Conservation (phyloP, 352 stramenopile genomes). For the Globisporangium ultimum region DNA sequence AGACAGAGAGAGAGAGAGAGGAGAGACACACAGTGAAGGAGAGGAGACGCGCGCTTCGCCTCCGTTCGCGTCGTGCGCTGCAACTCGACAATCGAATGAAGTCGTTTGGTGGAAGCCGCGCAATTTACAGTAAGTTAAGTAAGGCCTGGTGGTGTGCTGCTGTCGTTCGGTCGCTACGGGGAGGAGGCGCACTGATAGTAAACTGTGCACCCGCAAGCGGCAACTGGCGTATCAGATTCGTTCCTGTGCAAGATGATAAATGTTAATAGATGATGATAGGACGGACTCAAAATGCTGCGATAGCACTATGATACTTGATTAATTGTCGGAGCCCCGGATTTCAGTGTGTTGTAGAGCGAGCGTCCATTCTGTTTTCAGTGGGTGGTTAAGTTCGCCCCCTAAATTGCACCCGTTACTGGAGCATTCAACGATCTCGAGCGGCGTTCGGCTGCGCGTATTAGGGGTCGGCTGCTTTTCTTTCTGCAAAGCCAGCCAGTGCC, state of each 20-base stretch:
- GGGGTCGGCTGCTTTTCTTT: not conserved
- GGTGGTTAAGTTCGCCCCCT: not conserved
- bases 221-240: too few relatives aligned
- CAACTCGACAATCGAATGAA: conserved; percentile 8
- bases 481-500: not conserved
- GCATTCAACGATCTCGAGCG: not conserved
- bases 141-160: too few relatives aligned
- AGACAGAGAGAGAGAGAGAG: not conserved
- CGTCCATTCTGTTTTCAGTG: not conserved
- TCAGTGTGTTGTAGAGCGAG: too few relatives aligned
- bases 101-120: too few relatives aligned
- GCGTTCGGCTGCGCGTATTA: not conserved
- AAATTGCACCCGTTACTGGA: not conserved
- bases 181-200: too few relatives aligned
- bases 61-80: not conserved
- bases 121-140: not conserved
- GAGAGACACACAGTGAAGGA: conserved; percentile 5
- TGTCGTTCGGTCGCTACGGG: too few relatives aligned
- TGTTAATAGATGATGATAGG: too few relatives aligned
- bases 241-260: too few relatives aligned
- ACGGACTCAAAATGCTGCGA: too few relatives aligned
- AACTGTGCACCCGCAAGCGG: too few relatives aligned
- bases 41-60: not conserved
- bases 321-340: too few relatives aligned
- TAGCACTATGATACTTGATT: too few relatives aligned